Evolutionary conservation across 169 alveolate genomes (phyloP).

Genomic region (Plasmodium ovale): DNA sequence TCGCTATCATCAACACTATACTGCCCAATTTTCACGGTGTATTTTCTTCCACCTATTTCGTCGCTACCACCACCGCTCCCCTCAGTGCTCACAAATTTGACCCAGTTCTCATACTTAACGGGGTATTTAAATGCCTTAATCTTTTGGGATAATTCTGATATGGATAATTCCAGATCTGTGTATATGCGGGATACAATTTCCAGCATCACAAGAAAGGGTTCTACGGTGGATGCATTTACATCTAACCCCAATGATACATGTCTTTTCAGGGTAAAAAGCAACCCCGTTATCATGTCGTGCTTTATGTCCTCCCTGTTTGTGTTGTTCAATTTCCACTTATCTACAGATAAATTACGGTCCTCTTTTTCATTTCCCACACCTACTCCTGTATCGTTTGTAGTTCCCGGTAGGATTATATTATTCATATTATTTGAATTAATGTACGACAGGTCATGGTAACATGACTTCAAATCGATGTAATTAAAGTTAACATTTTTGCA

Average conservation of each 20-base stretch:
- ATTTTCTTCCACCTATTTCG: no score
- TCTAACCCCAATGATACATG: conserved; percentile 22
- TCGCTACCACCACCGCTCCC: background rate
- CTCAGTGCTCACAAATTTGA: background rate
- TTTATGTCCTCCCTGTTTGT: conserved; percentile 25
- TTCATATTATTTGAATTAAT: background rate
- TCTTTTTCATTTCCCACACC: background rate
- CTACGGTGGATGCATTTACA: background rate
- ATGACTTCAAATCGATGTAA: conserved; percentile 33
- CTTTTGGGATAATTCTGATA: background rate
- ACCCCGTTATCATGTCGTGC: conserved; percentile 59
- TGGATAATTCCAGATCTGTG: conserved; percentile 2
- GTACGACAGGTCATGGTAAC: conserved; percentile 2
- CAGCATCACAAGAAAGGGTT: conserved; percentile 29
- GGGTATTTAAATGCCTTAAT: conserved; percentile 16
- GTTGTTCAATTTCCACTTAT: conserved; percentile 11
- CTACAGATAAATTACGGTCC: background rate
- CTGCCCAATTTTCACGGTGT: background rate
- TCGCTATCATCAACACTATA: background rate
- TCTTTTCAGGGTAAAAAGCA: conserved; percentile 36
- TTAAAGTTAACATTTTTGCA: conserved; percentile 57
- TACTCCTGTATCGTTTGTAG: background rate
- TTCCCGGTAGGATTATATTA: background rate
- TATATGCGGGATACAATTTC: conserved; percentile 40
- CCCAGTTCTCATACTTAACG: conserved; percentile 34